Conservation (phyloP, 1,284 basidiomycete species). For the Cryptococcus depauperatus region DNA sequence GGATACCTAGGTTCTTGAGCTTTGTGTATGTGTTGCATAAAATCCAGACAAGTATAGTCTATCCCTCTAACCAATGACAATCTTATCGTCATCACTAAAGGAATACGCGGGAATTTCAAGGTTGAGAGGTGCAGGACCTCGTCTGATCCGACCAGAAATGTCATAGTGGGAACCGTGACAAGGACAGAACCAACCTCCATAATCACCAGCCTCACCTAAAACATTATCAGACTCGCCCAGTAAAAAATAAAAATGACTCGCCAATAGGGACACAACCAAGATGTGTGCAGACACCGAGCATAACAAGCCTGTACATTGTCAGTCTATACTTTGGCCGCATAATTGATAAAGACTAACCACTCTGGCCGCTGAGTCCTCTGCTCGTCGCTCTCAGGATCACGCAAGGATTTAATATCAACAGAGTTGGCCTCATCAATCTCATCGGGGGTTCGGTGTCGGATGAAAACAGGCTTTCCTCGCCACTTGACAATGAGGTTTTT, state of each 20-base stretch:
- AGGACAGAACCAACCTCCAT: slow-evolving; percentile 96
- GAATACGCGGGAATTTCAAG: slow-evolving; percentile 83
- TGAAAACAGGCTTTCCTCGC: slow-evolving; percentile 99
- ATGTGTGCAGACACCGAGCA: slow-evolving; percentile 98
- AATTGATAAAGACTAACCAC: slow-evolving; percentile 53
- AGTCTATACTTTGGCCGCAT: background rate
- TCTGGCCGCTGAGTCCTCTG: slow-evolving; percentile 87
- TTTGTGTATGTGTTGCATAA: background rate
- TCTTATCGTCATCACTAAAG: slow-evolving; percentile 82
- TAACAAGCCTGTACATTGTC: slow-evolving; percentile 55
- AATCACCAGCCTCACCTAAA: slow-evolving; percentile 86
- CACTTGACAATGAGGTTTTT: slow-evolving; percentile 83
- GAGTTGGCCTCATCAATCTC: slow-evolving; percentile 92
- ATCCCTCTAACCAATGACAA: slow-evolving; percentile 71
- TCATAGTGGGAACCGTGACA: slow-evolving; percentile 98
- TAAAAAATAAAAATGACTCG: slow-evolving; percentile 7
- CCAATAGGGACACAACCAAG: slow-evolving; percentile 95
- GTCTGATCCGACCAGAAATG: slow-evolving; percentile 75
- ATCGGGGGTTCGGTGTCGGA: slow-evolving; percentile 84
- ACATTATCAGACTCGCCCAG: background rate
- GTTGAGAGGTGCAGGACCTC: slow-evolving; percentile 92
- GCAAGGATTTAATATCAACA: slow-evolving; percentile 74
- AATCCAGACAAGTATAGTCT: background rate
- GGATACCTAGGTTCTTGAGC: background rate
- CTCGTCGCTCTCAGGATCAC: slow-evolving; percentile 90